Conservation (phyloP, 345 rosid species). For the Balakata baccata region DNA sequence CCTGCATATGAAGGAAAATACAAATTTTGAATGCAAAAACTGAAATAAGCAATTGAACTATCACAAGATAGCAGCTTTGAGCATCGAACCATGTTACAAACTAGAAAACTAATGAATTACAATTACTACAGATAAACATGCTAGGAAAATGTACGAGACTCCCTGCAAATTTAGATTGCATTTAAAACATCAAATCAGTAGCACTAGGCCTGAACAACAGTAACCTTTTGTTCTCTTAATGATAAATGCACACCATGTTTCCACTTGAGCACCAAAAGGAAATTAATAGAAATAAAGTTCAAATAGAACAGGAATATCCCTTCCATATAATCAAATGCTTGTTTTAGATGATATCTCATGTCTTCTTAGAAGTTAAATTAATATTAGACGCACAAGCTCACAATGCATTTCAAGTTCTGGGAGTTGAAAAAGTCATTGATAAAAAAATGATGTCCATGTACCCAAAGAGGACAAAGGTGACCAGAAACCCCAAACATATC, state of each 20-base stretch:
- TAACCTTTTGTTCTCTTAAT: not conserved
- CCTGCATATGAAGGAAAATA: slow-evolving; percentile 43
- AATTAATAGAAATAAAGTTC: not conserved
- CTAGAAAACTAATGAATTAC: not conserved
- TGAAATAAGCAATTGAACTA: not conserved
- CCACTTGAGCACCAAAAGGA: slow-evolving; percentile 2
- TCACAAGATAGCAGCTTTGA: not conserved
- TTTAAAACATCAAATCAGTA: not conserved
- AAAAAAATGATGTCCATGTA: not conserved
- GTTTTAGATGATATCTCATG: not conserved
- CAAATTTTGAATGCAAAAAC: not conserved
- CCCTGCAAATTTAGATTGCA: not conserved
- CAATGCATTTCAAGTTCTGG: not conserved
- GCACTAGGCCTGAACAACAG: not conserved
- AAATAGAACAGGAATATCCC: not conserved
- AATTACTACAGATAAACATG: not conserved
- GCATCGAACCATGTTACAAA: not conserved
- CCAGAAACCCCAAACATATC: not conserved
- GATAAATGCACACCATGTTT: not conserved
- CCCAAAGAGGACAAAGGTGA: not conserved
- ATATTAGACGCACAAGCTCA: not conserved
- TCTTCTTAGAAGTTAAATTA: not conserved
- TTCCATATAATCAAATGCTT: not conserved
- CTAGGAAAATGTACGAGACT: not conserved
- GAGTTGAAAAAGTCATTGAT: not conserved